Conservation (phyloP, 2,329 filamentous ascomycete species). For the Fusarium penzigii region DNA sequence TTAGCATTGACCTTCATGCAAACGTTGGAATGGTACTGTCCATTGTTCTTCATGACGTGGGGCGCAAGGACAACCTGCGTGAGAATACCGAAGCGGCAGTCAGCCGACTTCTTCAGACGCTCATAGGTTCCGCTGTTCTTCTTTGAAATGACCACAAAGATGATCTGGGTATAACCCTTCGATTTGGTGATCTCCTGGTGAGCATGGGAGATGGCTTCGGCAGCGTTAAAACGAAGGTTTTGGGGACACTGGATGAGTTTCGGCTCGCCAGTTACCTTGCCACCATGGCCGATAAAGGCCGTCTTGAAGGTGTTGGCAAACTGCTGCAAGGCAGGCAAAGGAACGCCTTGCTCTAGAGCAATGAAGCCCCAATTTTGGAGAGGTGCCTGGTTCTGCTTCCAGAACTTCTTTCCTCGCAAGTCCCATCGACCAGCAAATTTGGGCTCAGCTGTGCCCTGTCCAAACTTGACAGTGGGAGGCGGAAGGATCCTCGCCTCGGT, state of each 20-base stretch:
- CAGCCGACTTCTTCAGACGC: conserved; percentile 84
- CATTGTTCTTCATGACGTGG: conserved; percentile 69
- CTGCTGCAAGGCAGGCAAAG: conserved; percentile 34
- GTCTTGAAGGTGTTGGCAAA: conserved; percentile 45
- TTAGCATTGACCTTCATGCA: conserved; percentile 97
- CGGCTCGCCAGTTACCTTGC: conserved; percentile 39
- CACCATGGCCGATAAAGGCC: conserved; percentile 53
- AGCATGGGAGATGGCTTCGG: conserved; percentile 49
- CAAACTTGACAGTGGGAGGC: conserved; percentile 72
- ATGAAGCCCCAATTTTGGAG: conserved; percentile 77
- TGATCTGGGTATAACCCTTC: conserved; percentile 64
- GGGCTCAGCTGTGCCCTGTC: conserved; percentile 57
- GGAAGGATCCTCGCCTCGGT: conserved; percentile 71
- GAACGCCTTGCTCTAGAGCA: conserved; percentile 58
- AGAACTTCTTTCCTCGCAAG: conserved; percentile 76
- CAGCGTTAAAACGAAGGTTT: conserved; percentile 41
- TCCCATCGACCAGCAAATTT: conserved; percentile 80
- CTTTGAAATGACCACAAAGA: conserved; percentile 76
- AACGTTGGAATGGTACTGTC: conserved; percentile 91
- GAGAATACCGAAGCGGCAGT: conserved; percentile 80
- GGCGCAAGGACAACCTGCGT: conserved; percentile 77
- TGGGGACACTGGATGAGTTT: conserved; percentile 36
- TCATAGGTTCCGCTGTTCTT: conserved; percentile 75
- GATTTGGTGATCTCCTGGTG: conserved; percentile 54
- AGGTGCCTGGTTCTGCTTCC: conserved; percentile 59